phyloP scores from a whole-genome alignment of 192 early-diverging fungal genomes.

The Coemansia sp. region DNA sequence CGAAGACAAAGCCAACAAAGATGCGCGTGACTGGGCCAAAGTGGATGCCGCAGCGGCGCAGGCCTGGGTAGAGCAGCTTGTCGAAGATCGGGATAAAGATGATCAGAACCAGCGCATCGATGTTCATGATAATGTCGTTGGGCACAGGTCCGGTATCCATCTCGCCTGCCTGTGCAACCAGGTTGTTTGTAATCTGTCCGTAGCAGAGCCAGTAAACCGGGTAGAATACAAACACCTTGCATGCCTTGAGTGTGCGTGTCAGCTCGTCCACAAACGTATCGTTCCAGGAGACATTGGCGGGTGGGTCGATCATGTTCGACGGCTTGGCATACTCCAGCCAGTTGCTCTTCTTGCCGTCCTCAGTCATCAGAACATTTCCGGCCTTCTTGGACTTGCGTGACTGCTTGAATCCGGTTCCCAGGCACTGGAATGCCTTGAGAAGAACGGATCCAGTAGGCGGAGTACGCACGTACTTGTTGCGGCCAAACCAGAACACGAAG shows the following conservation, averaged over 20 bases:
- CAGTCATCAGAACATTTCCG: background rate
- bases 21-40: slow-evolving; percentile 67
- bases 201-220: slow-evolving; percentile 54
- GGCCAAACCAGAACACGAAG: slow-evolving; percentile 51
- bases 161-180: slow-evolving; percentile 61
- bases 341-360: slow-evolving; percentile 4
- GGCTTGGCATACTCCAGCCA: slow-evolving; percentile 37
- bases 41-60: slow-evolving; percentile 55
- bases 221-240: slow-evolving; percentile 39
- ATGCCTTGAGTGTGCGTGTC: slow-evolving; percentile 21
- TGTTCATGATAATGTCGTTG: slow-evolving; percentile 68
- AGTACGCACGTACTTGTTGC: slow-evolving; percentile 40
- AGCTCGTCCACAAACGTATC: slow-evolving; percentile 40
- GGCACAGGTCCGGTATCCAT: slow-evolving; percentile 60
- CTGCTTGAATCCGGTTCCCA: slow-evolving; percentile 23
- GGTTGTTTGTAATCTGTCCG: slow-evolving; percentile 62
- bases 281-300: slow-evolving; percentile 10
- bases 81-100: slow-evolving; percentile 73
- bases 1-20: slow-evolving; percentile 66
- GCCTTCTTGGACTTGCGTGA: slow-evolving; percentile 20
- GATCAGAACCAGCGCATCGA: slow-evolving; percentile 66
- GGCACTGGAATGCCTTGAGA: slow-evolving; percentile 10
- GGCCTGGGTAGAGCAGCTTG: slow-evolving; percentile 58
- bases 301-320: slow-evolving; percentile 17
- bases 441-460: slow-evolving; percentile 56